Conservation (phyloP, 2,329 filamentous ascomycete genomes). For the Colletotrichum higginsianum region DNA sequence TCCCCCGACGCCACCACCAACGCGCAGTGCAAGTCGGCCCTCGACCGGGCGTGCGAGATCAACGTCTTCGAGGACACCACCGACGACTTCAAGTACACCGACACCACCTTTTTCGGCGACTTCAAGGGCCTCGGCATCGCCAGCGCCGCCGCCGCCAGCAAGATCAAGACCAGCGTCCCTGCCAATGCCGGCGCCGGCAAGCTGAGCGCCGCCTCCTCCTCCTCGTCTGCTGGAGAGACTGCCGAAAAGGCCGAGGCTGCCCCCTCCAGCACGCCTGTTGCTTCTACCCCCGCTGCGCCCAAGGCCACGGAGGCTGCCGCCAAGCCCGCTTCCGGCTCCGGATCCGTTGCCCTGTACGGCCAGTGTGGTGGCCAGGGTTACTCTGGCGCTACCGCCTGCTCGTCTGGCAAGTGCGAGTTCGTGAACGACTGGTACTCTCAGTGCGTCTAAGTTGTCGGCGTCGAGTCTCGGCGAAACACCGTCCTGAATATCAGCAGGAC, state of each 20-base stretch:
- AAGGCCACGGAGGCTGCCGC: slow-evolving; percentile 1
- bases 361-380: slow-evolving; percentile 51
- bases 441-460: slow-evolving; percentile 28
- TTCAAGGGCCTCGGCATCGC: slow-evolving; percentile 29
- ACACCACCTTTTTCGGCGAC: slow-evolving; percentile 26
- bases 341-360: slow-evolving; percentile 50
- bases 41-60: slow-evolving; percentile 33
- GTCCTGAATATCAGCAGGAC: not conserved
- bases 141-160: slow-evolving; percentile 26
- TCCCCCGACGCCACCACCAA: slow-evolving; percentile 42
- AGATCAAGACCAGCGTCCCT: slow-evolving; percentile 38
- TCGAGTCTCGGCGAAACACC: not conserved
- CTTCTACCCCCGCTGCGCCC: slow-evolving; percentile 12
- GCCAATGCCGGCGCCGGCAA: slow-evolving; percentile 34
- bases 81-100: slow-evolving; percentile 24
- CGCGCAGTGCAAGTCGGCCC: slow-evolving; percentile 37
- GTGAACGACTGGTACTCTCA: slow-evolving; percentile 45
- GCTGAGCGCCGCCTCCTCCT: slow-evolving; percentile 15
- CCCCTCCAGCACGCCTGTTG: slow-evolving; percentile 5
- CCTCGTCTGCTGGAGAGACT: not conserved
- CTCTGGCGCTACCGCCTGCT: slow-evolving; percentile 44
- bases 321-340: slow-evolving; percentile 39
- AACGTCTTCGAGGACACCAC: slow-evolving; percentile 29
- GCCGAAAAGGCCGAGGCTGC: not conserved
- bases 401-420: slow-evolving; percentile 42